A percentile compares a stretch with the other conserved stretches of the same genome.
Conservation (phyloP, 768 basidiomycete genomes). For the Mycena metata region DNA sequence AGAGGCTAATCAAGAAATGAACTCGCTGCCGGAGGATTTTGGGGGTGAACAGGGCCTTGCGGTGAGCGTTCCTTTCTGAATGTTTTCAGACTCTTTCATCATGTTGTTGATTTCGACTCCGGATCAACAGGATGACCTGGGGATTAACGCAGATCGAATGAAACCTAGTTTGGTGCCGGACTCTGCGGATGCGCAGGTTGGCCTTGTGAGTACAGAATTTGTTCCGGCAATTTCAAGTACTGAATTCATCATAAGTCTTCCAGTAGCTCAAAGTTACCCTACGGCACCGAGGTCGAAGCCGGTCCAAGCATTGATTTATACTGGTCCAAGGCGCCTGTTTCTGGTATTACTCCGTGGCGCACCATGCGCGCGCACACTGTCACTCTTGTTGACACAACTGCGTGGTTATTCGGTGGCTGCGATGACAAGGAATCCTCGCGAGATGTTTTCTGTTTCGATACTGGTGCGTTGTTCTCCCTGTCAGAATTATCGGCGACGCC, state of each 20-base stretch:
- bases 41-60: too few species aligned
- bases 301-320: slow-evolving; percentile 85
- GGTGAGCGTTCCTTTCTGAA: too few species aligned
- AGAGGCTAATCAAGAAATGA: too few species aligned
- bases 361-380: slow-evolving; percentile 87
- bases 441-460: slow-evolving; percentile 90
- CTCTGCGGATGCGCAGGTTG: too few species aligned
- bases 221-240: slow-evolving; percentile 29
- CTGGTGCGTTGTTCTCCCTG: slow-evolving; percentile 60
- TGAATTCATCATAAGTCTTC: slow-evolving; percentile 26
- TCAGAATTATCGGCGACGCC: too few species aligned
- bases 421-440: slow-evolving; percentile 82
- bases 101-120: too few species aligned
- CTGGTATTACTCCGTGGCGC: slow-evolving; percentile 74
- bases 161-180: too few species aligned
- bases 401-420: slow-evolving; percentile 93
- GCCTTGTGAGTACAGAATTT: slow-evolving; percentile 7
- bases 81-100: too few species aligned
- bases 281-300: slow-evolving; percentile 68
- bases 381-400: slow-evolving; percentile 84
- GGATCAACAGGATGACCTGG: too few species aligned
- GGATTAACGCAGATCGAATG: too few species aligned
- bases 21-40: too few species aligned
- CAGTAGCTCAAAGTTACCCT: slow-evolving; percentile 69
- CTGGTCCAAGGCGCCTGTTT: slow-evolving; percentile 88